These are phyloP conservation scores for Babesia sp. DNA, from an alignment of 169 alveolate genomes.

Conservation along the genomic window DNA sequence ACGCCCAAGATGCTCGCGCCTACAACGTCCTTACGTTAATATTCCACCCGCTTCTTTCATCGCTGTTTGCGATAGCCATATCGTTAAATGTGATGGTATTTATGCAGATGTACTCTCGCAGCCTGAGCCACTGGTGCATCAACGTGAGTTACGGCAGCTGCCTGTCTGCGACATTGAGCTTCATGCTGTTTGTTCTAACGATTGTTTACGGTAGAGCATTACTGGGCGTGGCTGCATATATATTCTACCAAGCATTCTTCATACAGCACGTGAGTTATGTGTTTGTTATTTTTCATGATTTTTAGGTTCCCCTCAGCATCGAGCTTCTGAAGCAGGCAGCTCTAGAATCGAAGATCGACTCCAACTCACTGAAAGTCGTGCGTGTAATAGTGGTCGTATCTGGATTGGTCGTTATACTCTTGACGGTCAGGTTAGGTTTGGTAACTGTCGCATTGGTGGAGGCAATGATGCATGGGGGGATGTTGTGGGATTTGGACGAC, in stretches of 20 bases:
- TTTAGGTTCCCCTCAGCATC: constrained; percentile 4
- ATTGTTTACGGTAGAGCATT: constrained; percentile 21
- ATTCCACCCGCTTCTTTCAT: constrained; percentile 39
- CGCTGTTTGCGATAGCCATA: constrained; percentile 29
- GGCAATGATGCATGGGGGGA: constrained; percentile 25
- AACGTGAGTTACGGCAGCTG: constrained; percentile 31
- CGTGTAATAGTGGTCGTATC: neutral
- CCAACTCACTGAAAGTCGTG: neutral
- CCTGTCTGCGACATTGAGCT: constrained; percentile 19
- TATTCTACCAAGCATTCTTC: constrained; percentile 14
- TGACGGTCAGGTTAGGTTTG: constrained; percentile 13
- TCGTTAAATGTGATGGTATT: constrained; percentile 50
- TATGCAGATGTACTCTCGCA: constrained; percentile 20
- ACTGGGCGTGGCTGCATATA: neutral
- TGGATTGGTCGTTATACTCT: neutral
- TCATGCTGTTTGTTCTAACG: constrained; percentile 33
- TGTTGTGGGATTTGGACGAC: constrained; percentile 30
- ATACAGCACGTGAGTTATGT: constrained; percentile 26
- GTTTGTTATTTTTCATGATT: neutral
- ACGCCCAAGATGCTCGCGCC: constrained; percentile 30
- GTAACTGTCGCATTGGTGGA: neutral
- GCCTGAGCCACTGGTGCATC: neutral
- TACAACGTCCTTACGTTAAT: constrained; percentile 35
- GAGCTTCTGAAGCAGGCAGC: neutral
- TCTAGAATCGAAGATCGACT: constrained; percentile 11